Evolutionary conservation across 495 filamentous ascomycete species (phyloP), one percentile per base, ranked within the genome.

Genomic region (Talaromyces nanjingensis): DNA sequence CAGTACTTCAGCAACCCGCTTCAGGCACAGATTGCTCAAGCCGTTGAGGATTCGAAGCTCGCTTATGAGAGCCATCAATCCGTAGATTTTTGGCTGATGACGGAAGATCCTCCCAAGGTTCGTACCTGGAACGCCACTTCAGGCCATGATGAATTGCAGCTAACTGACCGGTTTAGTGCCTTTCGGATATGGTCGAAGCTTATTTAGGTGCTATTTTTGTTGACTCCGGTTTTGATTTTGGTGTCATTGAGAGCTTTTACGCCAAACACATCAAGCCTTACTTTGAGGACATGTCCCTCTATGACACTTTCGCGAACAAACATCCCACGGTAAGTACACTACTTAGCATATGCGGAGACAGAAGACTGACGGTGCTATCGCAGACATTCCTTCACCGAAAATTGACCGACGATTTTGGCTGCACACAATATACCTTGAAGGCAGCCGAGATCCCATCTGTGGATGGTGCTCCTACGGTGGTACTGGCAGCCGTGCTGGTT

Each of bases 191-290:
- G 64, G 79, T 98, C 4, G 94, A 98, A 77, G 81, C 94, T 0
- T 97, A 93, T 69, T 74, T 97, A 22, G 96, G 91, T 4, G 93
- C 94, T 22, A 79, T 96, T 3, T 98, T 97, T 70, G 87, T 98
- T 20, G 94, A 98, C 74, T 93, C 92, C 4, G 81, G 83, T 37
- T 97, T 92, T 74, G 77, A 93, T 64, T 97, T 87, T 73, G 66
- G 68, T 2, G 76, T 86, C 18, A 87, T 98, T 1, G 86, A 91
- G 66, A 72, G 70, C 4, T 98, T 98, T 76, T 96, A 96, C 74
- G 71, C 86, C 24, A 72, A 65, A 6, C 84, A 91, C 63, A 82
- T 98, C 64, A 81, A 79, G 63, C 85, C 85, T 18, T 97, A 83
- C 72, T 98, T 98, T 65, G 82, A 86, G 66, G 91, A 98, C 73